Percentiles rank a stretch among this genome's conserved stretches.
Evolutionary conservation across 2,329 filamentous ascomycete genomes (phyloP).

Genomic region (Tolypocladium pustulatum): DNA sequence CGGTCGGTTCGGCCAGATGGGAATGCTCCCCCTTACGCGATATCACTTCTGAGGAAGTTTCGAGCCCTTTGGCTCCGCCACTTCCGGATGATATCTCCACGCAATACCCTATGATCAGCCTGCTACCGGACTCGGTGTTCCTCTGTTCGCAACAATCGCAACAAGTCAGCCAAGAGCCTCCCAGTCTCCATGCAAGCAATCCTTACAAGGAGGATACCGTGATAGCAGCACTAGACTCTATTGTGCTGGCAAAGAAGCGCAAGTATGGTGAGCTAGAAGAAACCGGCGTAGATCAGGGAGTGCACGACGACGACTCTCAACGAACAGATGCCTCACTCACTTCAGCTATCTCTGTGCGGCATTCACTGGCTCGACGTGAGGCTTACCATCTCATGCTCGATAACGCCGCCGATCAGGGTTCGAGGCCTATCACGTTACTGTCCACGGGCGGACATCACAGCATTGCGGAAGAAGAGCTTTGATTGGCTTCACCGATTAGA

Average conservation of each 20-base stretch:
- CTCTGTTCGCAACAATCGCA: not conserved
- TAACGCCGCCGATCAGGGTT: slow-evolving; percentile 15
- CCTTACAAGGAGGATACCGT: not conserved
- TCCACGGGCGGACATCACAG: slow-evolving; percentile 24
- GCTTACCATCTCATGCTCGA: slow-evolving; percentile 23
- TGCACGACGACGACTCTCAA: slow-evolving; percentile 1
- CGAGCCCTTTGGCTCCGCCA: not conserved
- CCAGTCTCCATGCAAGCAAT: not conserved
- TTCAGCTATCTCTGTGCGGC: slow-evolving; percentile 6
- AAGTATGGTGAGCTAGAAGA: slow-evolving; percentile 6
- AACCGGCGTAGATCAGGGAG: not conserved
- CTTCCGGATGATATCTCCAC: not conserved
- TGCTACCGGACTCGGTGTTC: not conserved
- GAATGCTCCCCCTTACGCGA: not conserved
- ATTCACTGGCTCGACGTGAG: slow-evolving; percentile 16
- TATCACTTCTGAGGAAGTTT: not conserved
- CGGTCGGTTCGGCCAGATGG: not conserved
- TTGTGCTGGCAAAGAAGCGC: slow-evolving; percentile 9
- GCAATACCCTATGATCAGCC: not conserved
- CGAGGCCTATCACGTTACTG: slow-evolving; percentile 21
- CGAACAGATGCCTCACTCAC: slow-evolving; percentile 4
- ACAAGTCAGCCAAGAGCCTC: too few species aligned
- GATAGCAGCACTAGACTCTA: not conserved
- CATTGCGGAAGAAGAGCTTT: slow-evolving; percentile 20
- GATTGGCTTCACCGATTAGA: not conserved